Conservation (phyloP, 2,329 filamentous ascomycete genomes). For the Paecilomyces sp. region DNA sequence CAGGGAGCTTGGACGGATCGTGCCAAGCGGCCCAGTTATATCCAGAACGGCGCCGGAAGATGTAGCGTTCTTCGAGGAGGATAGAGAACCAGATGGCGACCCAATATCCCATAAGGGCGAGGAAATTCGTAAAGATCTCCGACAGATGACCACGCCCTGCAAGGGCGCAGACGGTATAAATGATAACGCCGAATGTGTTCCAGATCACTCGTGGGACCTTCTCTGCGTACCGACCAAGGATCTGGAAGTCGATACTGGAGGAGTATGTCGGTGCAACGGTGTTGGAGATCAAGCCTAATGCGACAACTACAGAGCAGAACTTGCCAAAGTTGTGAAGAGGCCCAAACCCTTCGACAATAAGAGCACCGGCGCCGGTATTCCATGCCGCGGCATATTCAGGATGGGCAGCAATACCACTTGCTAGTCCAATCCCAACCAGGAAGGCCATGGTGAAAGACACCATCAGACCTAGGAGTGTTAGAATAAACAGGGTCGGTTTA, state of each 20-base stretch:
- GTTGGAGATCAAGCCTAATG: conserved; percentile 59
- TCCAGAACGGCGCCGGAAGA: conserved; percentile 48
- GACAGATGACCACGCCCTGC: conserved; percentile 55
- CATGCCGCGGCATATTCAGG: conserved; percentile 53
- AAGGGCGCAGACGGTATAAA: conserved; percentile 59
- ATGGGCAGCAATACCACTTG: conserved; percentile 48
- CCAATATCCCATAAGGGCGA: conserved; percentile 67
- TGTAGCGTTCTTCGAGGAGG: conserved; percentile 49
- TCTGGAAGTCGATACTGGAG: conserved; percentile 60
- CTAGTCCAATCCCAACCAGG: conserved; percentile 56
- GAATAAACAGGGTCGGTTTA: conserved; percentile 46
- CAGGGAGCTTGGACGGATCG: conserved; percentile 49
- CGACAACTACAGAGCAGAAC: conserved; percentile 59
- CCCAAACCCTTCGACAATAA: conserved; percentile 56
- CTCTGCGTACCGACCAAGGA: conserved; percentile 53
- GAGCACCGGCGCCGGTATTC: conserved; percentile 52
- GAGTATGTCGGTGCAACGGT: conserved; percentile 60
- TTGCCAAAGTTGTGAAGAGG: conserved; percentile 57
- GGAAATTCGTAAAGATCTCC: conserved; percentile 61
- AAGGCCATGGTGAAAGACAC: conserved; percentile 56
- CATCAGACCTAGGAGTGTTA: conserved; percentile 51
- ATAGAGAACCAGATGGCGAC: conserved; percentile 59
- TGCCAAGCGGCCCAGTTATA: conserved; percentile 60
- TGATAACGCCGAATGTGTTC: conserved; percentile 55
- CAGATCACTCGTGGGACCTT: conserved; percentile 57